A percentile compares a stretch with the other conserved stretches of the same genome.
phyloP scores from a whole-genome alignment of 208 protist genomes.

The Vickermania spadyakhi region DNA sequence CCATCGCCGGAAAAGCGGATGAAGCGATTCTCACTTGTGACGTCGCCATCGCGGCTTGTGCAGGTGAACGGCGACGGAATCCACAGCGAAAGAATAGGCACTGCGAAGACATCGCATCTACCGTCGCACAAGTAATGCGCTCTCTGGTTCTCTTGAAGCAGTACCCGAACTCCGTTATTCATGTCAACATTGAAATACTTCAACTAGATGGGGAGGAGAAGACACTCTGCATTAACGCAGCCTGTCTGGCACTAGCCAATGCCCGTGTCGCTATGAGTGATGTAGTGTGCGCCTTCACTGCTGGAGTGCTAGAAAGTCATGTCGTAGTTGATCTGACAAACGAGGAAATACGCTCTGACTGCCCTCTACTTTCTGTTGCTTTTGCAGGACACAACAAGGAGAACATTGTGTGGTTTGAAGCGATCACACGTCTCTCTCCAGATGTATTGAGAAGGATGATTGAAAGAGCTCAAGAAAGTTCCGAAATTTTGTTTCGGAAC shows the following conservation, averaged over 20 bases:
- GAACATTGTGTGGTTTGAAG: slow-evolving; percentile 78
- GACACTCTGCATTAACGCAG: slow-evolving; percentile 78
- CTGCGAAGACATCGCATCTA: slow-evolving; percentile 65
- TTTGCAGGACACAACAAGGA: slow-evolving; percentile 51
- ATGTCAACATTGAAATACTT: slow-evolving; percentile 76
- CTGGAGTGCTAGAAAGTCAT: slow-evolving; percentile 53
- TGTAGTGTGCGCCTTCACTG: slow-evolving; percentile 51
- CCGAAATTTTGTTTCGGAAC: slow-evolving; percentile 23
- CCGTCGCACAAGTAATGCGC: slow-evolving; percentile 60
- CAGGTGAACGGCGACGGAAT: slow-evolving; percentile 49
- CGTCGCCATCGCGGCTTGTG: slow-evolving; percentile 72
- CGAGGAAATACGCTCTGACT: slow-evolving; percentile 71
- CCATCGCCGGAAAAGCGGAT: slow-evolving; percentile 45
- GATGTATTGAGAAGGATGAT: slow-evolving; percentile 47
- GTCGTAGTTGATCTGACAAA: slow-evolving; percentile 66
- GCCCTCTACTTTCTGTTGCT: slow-evolving; percentile 44
- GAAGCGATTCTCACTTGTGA: slow-evolving; percentile 71
- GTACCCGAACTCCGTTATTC: slow-evolving; percentile 84
- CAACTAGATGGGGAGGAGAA: slow-evolving; percentile 76
- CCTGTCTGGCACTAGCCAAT: slow-evolving; percentile 77
- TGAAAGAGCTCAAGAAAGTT: slow-evolving; percentile 30
- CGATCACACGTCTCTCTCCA: slow-evolving; percentile 39
- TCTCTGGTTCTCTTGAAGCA: slow-evolving; percentile 69
- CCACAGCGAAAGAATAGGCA: slow-evolving; percentile 42
- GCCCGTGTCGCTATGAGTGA: slow-evolving; percentile 81